Base-by-base conservation (phyloP, 768 basidiomycete genomes). In the Gloeopeniophorella convolvens region DNA sequence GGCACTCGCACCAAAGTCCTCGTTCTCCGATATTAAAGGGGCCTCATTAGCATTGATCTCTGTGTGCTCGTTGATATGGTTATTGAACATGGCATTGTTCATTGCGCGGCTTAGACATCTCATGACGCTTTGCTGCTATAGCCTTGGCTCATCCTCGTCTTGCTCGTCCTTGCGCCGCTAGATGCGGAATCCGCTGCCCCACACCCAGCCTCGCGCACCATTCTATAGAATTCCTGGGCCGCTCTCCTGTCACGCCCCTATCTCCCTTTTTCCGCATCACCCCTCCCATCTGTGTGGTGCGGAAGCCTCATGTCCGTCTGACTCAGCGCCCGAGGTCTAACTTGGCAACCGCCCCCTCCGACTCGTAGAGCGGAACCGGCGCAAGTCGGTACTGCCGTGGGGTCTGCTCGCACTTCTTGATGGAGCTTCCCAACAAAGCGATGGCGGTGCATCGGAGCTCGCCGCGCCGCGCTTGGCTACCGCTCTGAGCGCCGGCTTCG, bases 171-270 rank as follows among this genome's bases (percentile, higher is more conserved):
- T 42, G 41, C 51, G 26, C 45, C 20, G 3, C 39, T 23, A 13
- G 26, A 28, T 30, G 15, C 37, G 45, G 51, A 18, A 37, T 5
- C 18, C 21, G 4, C 11, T 30, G 27, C 34, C 32, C 34, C 16
- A 50, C 30, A 24, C 27, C 51, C 23, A 20, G 41, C 30, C 35
- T 30, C 34, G 36, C n/a, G 18, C 23, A 31, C 34, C 27, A 18
- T 53, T 53, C 51, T 37, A 43, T 48, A 31, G 46, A 37, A 27
- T 48, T 48, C 51, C 33, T 13, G 40, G 30, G 41, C 48, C 48
- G 27, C 34, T 18, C 27, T 35, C 39, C 50, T 53, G 41, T 55
- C 44, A 55, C 50, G 28, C 54, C 54, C 54, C 54, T 56, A 56
- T 56, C 45, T 33, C 54, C 36, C 44, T 31, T 39, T 45, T 47